Evolutionary conservation across 2,329 filamentous ascomycete genomes (phyloP).

Genomic region (Camillea tinctor): DNA sequence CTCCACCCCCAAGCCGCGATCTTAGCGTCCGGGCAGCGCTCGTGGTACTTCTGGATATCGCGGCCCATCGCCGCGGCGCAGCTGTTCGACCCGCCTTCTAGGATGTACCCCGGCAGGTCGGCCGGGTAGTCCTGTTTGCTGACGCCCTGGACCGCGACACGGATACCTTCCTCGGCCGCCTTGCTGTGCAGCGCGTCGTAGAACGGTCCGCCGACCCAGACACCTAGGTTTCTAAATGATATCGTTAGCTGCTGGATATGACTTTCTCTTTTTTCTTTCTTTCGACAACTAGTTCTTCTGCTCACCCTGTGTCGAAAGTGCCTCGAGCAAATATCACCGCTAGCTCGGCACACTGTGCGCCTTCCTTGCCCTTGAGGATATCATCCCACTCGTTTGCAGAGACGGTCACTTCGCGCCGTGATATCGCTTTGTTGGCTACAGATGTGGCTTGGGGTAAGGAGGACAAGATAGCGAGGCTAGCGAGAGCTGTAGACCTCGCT

Average conservation of each 20-base stretch:
- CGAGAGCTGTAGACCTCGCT: too few relatives aligned
- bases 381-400: slow-evolving; percentile 17
- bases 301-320: slow-evolving; percentile 22
- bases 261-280: too few relatives aligned
- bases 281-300: neutral
- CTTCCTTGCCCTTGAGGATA: slow-evolving; percentile 10
- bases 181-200: slow-evolving; percentile 10
- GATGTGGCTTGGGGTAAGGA: too few relatives aligned
- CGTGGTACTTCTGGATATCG: slow-evolving; percentile 14
- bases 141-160: slow-evolving; percentile 18
- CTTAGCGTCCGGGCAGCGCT: slow-evolving; percentile 11
- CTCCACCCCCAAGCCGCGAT: slow-evolving; percentile 22
- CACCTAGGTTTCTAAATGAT: slow-evolving; percentile 15
- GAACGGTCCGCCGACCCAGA: slow-evolving; percentile 20
- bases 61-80: slow-evolving; percentile 14
- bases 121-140: slow-evolving; percentile 15
- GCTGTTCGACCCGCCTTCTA: slow-evolving; percentile 17
- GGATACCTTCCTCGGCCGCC: slow-evolving; percentile 7
- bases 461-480: too few relatives aligned
- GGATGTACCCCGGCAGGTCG: slow-evolving; percentile 19
- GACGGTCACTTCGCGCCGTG: slow-evolving; percentile 9
- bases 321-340: slow-evolving; percentile 22
- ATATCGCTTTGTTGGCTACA: too few relatives aligned
- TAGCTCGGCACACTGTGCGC: slow-evolving; percentile 16
- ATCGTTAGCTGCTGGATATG: slow-evolving; percentile 1